Conservation (phyloP, 345 rosid genomes). For the Murraya paniculata region DNA sequence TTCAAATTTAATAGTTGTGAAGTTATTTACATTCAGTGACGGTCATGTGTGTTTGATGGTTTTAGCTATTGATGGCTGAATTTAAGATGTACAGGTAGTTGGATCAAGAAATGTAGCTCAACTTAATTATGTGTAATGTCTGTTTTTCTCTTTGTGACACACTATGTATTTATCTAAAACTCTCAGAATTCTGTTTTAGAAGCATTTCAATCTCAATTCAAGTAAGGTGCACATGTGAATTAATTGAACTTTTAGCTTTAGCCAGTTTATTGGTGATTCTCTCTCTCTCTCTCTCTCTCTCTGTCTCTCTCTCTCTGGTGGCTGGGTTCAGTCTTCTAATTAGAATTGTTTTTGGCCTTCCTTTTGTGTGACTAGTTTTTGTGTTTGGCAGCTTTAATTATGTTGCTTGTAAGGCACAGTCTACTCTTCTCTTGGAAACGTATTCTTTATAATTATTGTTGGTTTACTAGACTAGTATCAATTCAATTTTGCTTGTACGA, state of each 20-base stretch:
- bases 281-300: not conserved
- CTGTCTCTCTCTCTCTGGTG: not conserved
- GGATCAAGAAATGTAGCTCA: not conserved
- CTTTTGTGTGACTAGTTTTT: not conserved
- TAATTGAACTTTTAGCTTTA: not conserved
- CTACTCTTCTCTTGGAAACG: not conserved
- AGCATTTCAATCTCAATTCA: not conserved
- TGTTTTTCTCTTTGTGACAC: not conserved
- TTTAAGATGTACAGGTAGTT: not conserved
- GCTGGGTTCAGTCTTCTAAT: not conserved
- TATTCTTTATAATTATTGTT: not conserved
- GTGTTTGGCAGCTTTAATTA: not conserved
- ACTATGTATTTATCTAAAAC: not conserved
- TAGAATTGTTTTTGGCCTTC: not conserved
- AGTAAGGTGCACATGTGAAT: not conserved
- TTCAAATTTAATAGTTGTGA: not conserved
- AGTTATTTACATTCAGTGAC: not conserved
- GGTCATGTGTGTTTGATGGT: not conserved
- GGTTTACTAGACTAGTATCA: not conserved
- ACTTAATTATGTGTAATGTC: not conserved
- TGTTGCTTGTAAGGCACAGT: not conserved
- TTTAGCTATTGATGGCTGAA: not conserved
- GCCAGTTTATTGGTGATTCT: not conserved
- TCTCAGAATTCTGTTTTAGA: not conserved
- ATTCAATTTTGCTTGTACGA: not conserved